phyloP scores from a whole-genome alignment of 208 protist genomes.

The Sergeia podlipaevii region DNA sequence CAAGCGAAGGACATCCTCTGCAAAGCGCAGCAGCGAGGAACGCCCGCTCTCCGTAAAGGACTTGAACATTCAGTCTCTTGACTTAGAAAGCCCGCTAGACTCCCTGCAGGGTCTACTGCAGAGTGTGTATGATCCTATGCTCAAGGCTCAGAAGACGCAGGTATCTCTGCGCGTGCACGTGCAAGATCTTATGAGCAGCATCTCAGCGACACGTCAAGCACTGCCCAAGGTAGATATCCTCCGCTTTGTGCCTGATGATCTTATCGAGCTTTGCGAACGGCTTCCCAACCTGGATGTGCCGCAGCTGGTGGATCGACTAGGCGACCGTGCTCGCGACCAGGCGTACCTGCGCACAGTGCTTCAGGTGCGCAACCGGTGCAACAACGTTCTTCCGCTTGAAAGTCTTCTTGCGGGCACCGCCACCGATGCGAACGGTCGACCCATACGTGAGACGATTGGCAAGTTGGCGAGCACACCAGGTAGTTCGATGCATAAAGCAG shows the following conservation, averaged over 20 bases:
- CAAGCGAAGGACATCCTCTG: neutral
- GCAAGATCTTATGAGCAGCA: conserved; percentile 70
- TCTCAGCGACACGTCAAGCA: conserved; percentile 46
- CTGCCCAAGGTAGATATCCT: conserved; percentile 63
- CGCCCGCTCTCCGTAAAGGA: conserved; percentile 37
- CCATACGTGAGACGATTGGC: conserved; percentile 1
- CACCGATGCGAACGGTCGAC: conserved; percentile 10
- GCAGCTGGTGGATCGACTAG: conserved; percentile 69
- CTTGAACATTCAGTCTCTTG: conserved; percentile 61
- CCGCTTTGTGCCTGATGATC: conserved; percentile 64
- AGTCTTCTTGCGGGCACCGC: conserved; percentile 28
- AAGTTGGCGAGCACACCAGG: conserved; percentile 10
- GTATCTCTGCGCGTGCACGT: conserved; percentile 45
- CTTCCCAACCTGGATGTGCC: conserved; percentile 57
- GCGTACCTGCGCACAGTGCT: conserved; percentile 61
- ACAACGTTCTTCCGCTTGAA: conserved; percentile 48
- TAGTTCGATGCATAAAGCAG: conserved; percentile 11
- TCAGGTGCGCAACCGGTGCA: conserved; percentile 60
- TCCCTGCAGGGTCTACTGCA: conserved; percentile 54
- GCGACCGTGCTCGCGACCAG: conserved; percentile 44
- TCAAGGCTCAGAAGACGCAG: conserved; percentile 34
- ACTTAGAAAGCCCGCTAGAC: conserved; percentile 52
- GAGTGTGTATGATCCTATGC: conserved; percentile 72
- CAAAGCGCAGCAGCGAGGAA: neutral
- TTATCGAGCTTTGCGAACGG: conserved; percentile 64